Conservation (phyloP, 257 asterid species). For the Nicotiana paniculata region DNA sequence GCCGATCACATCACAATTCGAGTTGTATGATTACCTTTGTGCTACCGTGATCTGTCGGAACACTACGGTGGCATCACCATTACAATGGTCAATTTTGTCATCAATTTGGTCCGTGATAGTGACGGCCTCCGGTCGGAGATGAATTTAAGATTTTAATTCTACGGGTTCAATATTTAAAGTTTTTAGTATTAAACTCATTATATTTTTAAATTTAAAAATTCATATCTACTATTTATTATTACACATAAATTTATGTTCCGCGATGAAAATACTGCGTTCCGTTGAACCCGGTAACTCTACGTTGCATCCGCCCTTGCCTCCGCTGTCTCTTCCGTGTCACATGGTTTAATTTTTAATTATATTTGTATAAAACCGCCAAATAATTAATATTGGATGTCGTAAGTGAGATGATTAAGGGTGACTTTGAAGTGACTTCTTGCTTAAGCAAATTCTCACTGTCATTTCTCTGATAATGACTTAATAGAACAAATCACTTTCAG, state of each 20-base stretch:
- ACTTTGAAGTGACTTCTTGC: not conserved
- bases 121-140: not conserved
- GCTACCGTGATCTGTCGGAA: too few relatives aligned
- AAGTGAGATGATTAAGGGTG: not conserved
- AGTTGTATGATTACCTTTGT: not conserved
- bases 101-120: not conserved
- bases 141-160: too few relatives aligned
- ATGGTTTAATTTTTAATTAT: not conserved
- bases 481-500: not conserved
- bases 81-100: not conserved
- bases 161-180: too few relatives aligned
- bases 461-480: not conserved
- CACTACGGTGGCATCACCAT: not conserved
- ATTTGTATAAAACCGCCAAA: not conserved
- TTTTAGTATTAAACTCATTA: too few relatives aligned
- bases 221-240: too few relatives aligned
- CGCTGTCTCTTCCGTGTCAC: not conserved
- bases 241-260: too few relatives aligned
- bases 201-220: too few relatives aligned
- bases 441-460: not conserved
- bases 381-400: not conserved
- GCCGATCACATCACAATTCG: not conserved
- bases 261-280: rapidly evolving
- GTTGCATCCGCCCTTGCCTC: not conserved
- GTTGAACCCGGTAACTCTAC: too few relatives aligned